Evolutionary conservation across 2,329 filamentous ascomycete species (phyloP), one percentile per base, ranked within the genome.

Genomic region (Metarhizium rileyi): DNA sequence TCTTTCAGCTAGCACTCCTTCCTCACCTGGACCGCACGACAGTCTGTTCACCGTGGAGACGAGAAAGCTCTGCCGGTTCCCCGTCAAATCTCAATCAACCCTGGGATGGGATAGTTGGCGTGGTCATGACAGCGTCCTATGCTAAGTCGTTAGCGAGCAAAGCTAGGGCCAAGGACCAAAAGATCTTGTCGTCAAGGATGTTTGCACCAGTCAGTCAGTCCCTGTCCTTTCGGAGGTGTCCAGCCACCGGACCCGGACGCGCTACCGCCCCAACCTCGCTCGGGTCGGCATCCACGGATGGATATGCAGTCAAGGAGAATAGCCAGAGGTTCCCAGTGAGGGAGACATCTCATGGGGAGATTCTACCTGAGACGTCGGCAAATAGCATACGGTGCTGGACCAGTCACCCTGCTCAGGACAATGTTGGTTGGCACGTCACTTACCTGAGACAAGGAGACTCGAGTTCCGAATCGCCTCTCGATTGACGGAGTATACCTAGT

Each of bases 231-330:
- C 49, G 33, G 35, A 45, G 49, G 36, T 41, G 23, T 33, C 18
- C 41, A 48, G 46, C 49, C 49, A 44, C 40, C 45, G 20, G 44
- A 30, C 44, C 38, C 44, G 30, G 36, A 38, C 22, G n/a, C 16
- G 28, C 6, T n/a, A n/a, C 23, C 14, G 33, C 43, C 23, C 41
- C 26, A 49, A 25, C 38, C 26, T n/a, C n/a, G n/a, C n/a, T n/a
- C n/a, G n/a, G n/a, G n/a, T n/a, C n/a, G n/a, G n/a, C n/a, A n/a
- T n/a, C n/a, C n/a, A n/a, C n/a, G n/a, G n/a, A n/a, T n/a, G n/a
- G n/a, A n/a, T n/a, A n/a, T n/a, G n/a, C n/a, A n/a, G n/a, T n/a
- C n/a, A n/a, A n/a, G n/a, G n/a, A n/a, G n/a, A n/a, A n/a, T n/a
- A n/a, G n/a, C n/a, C n/a, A n/a, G n/a, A n/a, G n/a, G n/a, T n/a